Conservation (phyloP, 2,329 filamentous ascomycete species). For the Neonectria ditissima region DNA sequence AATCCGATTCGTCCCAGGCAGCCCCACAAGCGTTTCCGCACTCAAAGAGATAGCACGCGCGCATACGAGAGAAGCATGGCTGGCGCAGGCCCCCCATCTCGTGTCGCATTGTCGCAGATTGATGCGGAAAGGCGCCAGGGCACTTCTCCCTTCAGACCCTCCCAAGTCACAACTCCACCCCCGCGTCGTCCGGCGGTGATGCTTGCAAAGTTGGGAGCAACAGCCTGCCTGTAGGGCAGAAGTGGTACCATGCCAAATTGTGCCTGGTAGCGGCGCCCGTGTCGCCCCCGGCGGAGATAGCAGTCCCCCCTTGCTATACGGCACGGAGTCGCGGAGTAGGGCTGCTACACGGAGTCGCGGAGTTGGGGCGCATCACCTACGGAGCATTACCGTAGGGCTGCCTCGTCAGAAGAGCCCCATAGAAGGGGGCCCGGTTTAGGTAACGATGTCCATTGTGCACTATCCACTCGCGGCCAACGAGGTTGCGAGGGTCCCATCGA, state of each 20-base stretch:
- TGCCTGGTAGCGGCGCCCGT: neutral
- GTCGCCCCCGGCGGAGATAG: neutral
- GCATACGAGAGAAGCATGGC: constrained; percentile 18
- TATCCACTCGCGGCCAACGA: constrained; percentile 6
- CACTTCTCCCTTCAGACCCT: no score
- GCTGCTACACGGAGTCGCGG: neutral
- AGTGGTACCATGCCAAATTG: constrained; percentile 5
- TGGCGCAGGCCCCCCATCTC: neutral
- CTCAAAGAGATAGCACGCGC: no score
- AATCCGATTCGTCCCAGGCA: no score
- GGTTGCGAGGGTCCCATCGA: no score
- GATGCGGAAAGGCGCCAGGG: constrained; percentile 2
- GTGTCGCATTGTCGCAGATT: constrained; percentile 19
- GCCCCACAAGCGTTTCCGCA: no score
- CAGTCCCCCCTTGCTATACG: no score
- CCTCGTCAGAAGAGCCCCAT: neutral
- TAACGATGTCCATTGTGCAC: neutral
- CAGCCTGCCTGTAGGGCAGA: constrained; percentile 8
- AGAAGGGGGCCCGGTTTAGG: neutral
- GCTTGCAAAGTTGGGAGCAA: neutral
- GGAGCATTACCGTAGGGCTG: neutral
- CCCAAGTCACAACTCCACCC: constrained; percentile 6
- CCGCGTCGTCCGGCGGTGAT: constrained; percentile 12
- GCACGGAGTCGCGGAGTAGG: no score
- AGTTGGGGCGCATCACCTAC: no score